Base-by-base conservation (phyloP, 768 basidiomycete species). In the Tulasnella sp. region DNA sequence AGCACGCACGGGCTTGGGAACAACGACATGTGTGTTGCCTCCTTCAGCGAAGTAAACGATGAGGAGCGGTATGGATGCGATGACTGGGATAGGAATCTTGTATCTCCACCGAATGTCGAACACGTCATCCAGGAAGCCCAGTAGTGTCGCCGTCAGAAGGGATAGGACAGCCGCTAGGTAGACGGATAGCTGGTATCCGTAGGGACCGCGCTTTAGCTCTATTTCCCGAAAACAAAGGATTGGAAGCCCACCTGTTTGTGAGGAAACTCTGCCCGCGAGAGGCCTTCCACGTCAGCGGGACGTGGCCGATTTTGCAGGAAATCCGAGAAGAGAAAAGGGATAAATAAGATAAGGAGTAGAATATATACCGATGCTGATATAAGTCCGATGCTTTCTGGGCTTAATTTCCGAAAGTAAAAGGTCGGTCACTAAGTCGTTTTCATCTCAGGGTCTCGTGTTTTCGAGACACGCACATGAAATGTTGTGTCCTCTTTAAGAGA, bases 81-180 rank as follows among this genome's bases (percentile, higher is more conserved):
- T 87, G 67, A 99, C 80, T 0, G 96, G 96, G 55, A 99, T 93
- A 0, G 96, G 96, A 11, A 99, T 73, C 70, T 99, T 99, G 72
- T 98, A 92, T 59, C 96, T 74, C 96, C 96, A 99, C 17, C 96
- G 83, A 64, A 99, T 97, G 69, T 99, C 96, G 65, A 98, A 99
- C 3, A 98, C 80, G 70, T 99, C 96, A 66, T 99, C 96, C 46
- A 97, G 75, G 68, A 99, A 94, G 30, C 96, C 96, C 7, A 99
- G 81, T 61, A 98, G 77, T 0, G 92, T 93, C 0, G 96, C 93
- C 44, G 90, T 89, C 31, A 98, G 73, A 38, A 99, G 76, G 0
- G 89, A 92, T n/a, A 99, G 78, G 5, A 99, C 68, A 8, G 91
- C 90, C 0, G 96, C 93, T 46, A 99, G 77, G 71, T 96, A 99